These are phyloP conservation scores for Euphrasia arctica DNA, from an alignment of 305 asterid genomes.

Conservation along the genomic window DNA sequence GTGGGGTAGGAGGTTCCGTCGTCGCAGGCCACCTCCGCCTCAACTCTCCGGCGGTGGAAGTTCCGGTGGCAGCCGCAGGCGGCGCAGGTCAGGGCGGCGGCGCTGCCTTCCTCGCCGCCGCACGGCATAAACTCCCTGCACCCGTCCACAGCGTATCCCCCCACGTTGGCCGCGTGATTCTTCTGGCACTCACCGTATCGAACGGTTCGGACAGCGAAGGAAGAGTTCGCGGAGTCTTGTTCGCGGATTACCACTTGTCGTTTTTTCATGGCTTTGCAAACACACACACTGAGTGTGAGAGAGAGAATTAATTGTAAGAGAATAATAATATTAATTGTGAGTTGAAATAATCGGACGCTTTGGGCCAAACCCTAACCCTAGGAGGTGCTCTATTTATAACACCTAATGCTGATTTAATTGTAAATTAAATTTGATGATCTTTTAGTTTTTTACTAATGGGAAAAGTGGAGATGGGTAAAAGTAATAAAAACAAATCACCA, in stretches of 20 bases:
- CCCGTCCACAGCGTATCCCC: conserved; percentile 87
- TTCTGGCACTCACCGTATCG: conserved; percentile 73
- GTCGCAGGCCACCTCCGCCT: conserved; percentile 45
- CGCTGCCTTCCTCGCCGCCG: conserved; percentile 48
- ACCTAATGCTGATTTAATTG: not conserved
- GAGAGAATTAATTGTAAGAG: conserved; percentile 5
- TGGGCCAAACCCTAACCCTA: conserved; percentile 82
- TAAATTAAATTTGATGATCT: not conserved
- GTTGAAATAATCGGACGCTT: conserved; percentile 5
- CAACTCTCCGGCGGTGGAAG: conserved; percentile 62
- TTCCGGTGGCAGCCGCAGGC: conserved; percentile 92
- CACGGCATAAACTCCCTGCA: conserved; percentile 83
- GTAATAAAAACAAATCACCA: too few relatives aligned
- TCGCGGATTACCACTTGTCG: conserved; percentile 36
- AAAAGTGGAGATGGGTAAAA: not conserved
- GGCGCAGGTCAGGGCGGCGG: conserved; percentile 64
- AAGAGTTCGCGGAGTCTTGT: conserved; percentile 38
- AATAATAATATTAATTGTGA: not conserved
- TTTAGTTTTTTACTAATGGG: not conserved
- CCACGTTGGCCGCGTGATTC: conserved; percentile 73
- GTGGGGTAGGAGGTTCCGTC: conserved; percentile 30
- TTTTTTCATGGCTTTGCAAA: conserved; percentile 46
- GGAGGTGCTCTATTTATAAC: conserved; percentile 53
- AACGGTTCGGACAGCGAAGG: conserved; percentile 36
- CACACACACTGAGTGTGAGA: not conserved